These are phyloP conservation scores for Russula foetens DNA, from an alignment of 768 basidiomycete species.

Conservation along the genomic window DNA sequence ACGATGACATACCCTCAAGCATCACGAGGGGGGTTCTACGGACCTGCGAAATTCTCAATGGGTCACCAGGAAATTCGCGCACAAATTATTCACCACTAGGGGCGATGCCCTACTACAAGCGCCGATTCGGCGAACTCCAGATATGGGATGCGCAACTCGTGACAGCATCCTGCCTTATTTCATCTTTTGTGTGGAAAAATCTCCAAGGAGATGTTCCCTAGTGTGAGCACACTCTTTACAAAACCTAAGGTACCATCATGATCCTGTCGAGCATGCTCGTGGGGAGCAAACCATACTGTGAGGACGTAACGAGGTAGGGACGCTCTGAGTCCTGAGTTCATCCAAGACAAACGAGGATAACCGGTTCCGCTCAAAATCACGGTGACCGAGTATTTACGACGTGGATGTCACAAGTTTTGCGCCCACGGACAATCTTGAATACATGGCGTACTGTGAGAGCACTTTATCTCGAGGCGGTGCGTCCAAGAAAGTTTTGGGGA, in stretches of 20 bases:
- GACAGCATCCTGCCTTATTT: background rate
- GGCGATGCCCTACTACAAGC: background rate
- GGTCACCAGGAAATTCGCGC: background rate
- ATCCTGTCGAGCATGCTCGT: background rate
- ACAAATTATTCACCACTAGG: background rate
- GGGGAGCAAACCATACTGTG: background rate
- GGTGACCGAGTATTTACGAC: background rate
- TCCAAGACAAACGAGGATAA: background rate
- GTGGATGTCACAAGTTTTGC: background rate
- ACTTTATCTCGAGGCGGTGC: background rate
- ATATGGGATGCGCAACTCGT: background rate
- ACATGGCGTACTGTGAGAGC: background rate
- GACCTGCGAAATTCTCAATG: background rate
- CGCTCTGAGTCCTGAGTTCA: background rate
- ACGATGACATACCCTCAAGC: background rate
- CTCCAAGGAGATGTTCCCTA: slow-evolving; percentile 1
- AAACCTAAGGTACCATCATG: slow-evolving; percentile 6
- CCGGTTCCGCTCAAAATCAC: background rate
- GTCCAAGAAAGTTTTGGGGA: background rate
- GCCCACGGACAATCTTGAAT: background rate
- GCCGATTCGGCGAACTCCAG: background rate
- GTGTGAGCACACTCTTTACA: background rate
- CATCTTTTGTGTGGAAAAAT: slow-evolving; percentile 1
- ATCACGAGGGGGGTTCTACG: slow-evolving; percentile 1
- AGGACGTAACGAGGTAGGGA: background rate